Evolutionary conservation across 2,329 filamentous ascomycete species (phyloP).

Genomic region (Pseudogymnoascus sp.): DNA sequence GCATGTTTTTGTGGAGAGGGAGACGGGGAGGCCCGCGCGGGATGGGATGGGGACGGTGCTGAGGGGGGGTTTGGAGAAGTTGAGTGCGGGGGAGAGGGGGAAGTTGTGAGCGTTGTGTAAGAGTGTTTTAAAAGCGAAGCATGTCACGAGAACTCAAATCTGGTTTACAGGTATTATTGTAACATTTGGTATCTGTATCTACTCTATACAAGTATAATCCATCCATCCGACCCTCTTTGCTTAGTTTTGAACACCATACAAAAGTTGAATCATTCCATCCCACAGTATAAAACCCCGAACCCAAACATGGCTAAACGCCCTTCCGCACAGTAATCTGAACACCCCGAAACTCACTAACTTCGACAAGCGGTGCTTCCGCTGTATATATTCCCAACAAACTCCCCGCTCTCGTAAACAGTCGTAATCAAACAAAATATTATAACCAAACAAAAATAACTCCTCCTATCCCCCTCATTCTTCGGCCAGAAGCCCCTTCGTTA

Average conservation of each 20-base stretch:
- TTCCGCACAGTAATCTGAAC: neutral
- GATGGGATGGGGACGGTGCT: conserved; percentile 58
- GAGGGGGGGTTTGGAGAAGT: conserved; percentile 52
- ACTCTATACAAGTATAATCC: conserved; percentile 6
- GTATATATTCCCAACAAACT: neutral
- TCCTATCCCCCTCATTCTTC: neutral
- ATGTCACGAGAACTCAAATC: neutral
- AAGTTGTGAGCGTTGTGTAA: conserved; percentile 3
- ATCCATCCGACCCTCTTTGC: neutral
- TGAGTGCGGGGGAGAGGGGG: conserved; percentile 35
- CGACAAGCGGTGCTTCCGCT: neutral
- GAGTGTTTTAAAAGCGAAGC: neutral
- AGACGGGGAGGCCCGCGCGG: conserved; percentile 59
- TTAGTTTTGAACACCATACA: conserved; percentile 8
- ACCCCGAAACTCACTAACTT: neutral
- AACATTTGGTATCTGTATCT: conserved; percentile 8
- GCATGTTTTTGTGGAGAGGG: conserved; percentile 81
- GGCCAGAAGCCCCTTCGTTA: neutral
- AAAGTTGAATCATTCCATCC: neutral
- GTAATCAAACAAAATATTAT: neutral
- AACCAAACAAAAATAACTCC: neutral
- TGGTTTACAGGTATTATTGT: neutral
- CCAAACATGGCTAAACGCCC: neutral
- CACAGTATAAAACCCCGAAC: neutral
- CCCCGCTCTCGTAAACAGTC: neutral